Conservation (phyloP, 306 rosid genomes). For the Ochetophila trinervis region DNA sequence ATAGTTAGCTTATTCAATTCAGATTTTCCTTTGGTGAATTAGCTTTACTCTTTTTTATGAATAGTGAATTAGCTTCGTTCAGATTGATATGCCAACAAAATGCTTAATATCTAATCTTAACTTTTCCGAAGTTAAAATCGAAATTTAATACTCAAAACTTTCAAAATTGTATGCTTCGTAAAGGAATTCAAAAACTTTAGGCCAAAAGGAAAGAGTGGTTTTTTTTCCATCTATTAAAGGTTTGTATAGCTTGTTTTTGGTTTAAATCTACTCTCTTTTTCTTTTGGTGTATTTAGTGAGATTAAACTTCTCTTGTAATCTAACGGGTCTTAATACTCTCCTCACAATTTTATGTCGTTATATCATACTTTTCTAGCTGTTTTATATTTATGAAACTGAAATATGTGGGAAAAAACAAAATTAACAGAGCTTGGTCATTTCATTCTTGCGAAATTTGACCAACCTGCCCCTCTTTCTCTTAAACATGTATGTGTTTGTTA, state of each 20-base stretch:
- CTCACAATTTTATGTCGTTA: background rate
- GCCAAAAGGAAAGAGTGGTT: background rate
- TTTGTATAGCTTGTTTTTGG: background rate
- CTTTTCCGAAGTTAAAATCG: too few species aligned
- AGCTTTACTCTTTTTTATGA: too few species aligned
- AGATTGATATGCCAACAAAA: too few species aligned
- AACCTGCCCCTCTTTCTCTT: too few species aligned
- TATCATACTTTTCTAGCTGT: background rate
- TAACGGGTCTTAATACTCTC: background rate
- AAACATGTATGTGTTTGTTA: background rate
- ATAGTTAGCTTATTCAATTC: too few species aligned
- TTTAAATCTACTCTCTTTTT: too few species aligned
- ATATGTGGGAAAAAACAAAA: background rate
- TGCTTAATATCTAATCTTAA: too few species aligned
- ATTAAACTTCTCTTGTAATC: background rate
- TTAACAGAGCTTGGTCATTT: background rate
- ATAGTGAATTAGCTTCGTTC: too few species aligned
- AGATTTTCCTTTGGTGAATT: too few species aligned
- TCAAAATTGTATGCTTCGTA: background rate
- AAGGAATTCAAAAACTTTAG: background rate
- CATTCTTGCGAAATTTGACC: too few species aligned
- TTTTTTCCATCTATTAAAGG: background rate
- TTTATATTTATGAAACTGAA: background rate
- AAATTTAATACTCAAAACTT: background rate
- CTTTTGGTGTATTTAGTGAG: background rate